Percentiles rank a stretch among this genome's conserved stretches.
phyloP scores from a whole-genome alignment of 306 rosid genomes.

The Cucurbita argyrosperma region DNA sequence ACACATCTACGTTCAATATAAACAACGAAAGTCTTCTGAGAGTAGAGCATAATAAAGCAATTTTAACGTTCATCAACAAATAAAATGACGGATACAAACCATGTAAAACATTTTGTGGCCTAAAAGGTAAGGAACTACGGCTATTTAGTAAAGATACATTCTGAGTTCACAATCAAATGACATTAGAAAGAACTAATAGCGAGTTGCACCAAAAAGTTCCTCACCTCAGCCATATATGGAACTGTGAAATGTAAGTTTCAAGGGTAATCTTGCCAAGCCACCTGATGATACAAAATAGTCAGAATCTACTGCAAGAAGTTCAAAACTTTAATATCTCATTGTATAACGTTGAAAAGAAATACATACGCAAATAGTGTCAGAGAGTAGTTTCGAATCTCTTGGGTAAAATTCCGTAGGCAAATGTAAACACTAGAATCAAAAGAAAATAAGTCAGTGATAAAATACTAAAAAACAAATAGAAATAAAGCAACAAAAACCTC shows the following conservation, averaged over 20 bases:
- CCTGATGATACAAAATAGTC: slow-evolving; percentile 27
- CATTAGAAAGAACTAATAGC: neutral
- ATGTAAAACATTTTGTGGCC: neutral
- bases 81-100: neutral
- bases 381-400: slow-evolving; percentile 65
- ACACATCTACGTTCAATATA: neutral
- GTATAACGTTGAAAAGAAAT: slow-evolving; percentile 17
- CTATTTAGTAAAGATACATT: neutral
- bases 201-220: neutral
- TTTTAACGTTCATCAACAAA: neutral
- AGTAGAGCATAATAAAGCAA: neutral
- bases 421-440: slow-evolving; percentile 68
- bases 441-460: neutral
- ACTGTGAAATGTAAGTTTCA: slow-evolving; percentile 96
- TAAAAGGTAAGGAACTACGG: neutral
- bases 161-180: neutral
- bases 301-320: neutral
- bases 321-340: neutral
- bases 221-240: slow-evolving; percentile 98
- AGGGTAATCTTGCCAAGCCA: slow-evolving; percentile 98
- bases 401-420: slow-evolving; percentile 84
- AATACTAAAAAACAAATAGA: neutral
- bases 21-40: neutral
- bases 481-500: neutral
- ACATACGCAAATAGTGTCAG: slow-evolving; percentile 83